These are phyloP conservation scores for Cupressus sempervirens DNA, from an alignment of 75 land plant species.

Conservation along the genomic window DNA sequence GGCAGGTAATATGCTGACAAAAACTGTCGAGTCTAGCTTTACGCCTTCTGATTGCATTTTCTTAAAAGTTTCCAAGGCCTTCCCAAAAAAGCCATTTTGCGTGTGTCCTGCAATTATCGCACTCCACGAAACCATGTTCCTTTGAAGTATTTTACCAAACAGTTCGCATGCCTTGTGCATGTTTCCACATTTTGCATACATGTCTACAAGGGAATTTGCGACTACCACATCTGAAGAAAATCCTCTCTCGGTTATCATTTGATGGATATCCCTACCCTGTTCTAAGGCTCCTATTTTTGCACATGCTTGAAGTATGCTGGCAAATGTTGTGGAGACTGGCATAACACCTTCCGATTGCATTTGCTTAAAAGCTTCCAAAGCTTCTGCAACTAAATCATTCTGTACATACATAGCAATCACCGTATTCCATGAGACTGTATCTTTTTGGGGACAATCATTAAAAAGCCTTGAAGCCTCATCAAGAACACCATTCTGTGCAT, in stretches of 20 bases:
- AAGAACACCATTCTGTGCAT: conserved; percentile 8
- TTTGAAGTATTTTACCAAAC: conserved; percentile 5
- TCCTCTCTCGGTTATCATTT: not conserved
- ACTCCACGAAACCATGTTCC: conserved; percentile 17
- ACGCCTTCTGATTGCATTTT: conserved; percentile 9
- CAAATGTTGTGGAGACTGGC: conserved; percentile 11
- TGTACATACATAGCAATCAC: conserved; percentile 18
- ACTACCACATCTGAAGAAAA: conserved; percentile 9
- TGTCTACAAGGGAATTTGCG: conserved; percentile 8
- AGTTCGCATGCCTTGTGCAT: conserved; percentile 12
- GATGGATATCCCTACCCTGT: conserved; percentile 15
- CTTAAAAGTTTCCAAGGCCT: conserved; percentile 14
- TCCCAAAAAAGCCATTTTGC: conserved; percentile 12
- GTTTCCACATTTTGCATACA: conserved; percentile 24
- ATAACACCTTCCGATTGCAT: conserved; percentile 11
- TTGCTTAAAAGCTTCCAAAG: conserved; percentile 2
- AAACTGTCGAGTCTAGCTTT: not conserved
- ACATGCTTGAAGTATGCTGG: conserved; percentile 16
- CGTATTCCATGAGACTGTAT: conserved; percentile 20
- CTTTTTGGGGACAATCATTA: conserved; percentile 1
- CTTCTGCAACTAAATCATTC: conserved; percentile 16
- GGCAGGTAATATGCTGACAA: not conserved
- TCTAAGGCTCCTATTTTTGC: conserved; percentile 6
- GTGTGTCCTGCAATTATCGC: conserved; percentile 21
- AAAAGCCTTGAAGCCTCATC: conserved; percentile 13